Evolutionary conservation across 2,329 filamentous ascomycete species (phyloP).

Genomic region (Volutella citrinella): DNA sequence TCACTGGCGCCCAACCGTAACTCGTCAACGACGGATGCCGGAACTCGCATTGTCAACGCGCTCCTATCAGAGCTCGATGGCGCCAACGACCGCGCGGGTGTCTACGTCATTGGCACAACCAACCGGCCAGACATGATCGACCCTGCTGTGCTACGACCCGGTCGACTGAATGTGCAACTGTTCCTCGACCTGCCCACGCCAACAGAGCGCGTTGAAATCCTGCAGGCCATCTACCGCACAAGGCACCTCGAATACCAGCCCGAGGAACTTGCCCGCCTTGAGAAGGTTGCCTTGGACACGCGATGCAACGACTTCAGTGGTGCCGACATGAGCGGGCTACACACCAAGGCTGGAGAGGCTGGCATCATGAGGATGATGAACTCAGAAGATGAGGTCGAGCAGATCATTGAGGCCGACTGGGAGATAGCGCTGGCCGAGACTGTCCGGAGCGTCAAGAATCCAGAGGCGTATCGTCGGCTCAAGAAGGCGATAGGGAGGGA

Average conservation of each 20-base stretch:
- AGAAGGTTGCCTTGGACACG: conserved; percentile 60
- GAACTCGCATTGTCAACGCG: conserved; percentile 88
- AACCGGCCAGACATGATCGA: conserved; percentile 97
- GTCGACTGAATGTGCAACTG: conserved; percentile 81
- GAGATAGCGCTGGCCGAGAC: conserved; percentile 47
- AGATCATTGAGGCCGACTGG: conserved; percentile 45
- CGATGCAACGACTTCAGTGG: conserved; percentile 76
- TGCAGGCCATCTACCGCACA: conserved; percentile 63
- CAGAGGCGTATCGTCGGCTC: conserved; percentile 41
- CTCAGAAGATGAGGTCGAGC: conserved; percentile 26
- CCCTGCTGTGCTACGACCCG: conserved; percentile 87
- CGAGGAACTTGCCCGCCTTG: conserved; percentile 52
- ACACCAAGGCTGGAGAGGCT: conserved; percentile 49
- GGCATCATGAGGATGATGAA: conserved; percentile 41
- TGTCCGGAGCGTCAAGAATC: conserved; percentile 48
- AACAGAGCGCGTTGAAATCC: conserved; percentile 79
- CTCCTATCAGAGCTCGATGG: conserved; percentile 93
- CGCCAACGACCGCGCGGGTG: conserved; percentile 72
- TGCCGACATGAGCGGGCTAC: conserved; percentile 53
- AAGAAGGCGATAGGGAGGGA: conserved; percentile 27
- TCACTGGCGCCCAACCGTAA: conserved; percentile 84
- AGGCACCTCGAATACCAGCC: conserved; percentile 33
- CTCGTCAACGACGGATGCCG: conserved; percentile 74
- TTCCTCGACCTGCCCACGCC: conserved; percentile 83
- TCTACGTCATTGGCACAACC: conserved; percentile 93